Evolutionary conservation across 2,329 filamentous ascomycete genomes (phyloP).

Genomic region (Endoconidiophora polonica): DNA sequence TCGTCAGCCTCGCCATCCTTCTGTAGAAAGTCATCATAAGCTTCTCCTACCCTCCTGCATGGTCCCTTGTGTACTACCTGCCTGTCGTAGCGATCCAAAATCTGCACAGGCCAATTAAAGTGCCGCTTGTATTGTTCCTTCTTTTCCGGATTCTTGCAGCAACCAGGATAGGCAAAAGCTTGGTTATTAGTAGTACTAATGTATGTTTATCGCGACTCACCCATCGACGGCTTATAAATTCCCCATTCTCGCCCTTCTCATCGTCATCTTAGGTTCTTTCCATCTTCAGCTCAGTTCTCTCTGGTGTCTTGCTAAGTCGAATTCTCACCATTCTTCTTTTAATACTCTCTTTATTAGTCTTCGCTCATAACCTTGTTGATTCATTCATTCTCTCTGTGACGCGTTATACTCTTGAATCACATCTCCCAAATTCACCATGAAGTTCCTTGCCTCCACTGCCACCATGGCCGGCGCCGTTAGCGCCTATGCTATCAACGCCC

Average conservation of each 20-base stretch:
- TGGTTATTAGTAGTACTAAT: neutral
- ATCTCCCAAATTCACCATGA: conserved; percentile 4
- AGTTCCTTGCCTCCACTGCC: conserved; percentile 6
- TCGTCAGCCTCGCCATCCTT: too few species aligned
- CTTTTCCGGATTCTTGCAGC: neutral
- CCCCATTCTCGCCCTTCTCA: neutral
- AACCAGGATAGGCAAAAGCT: conserved; percentile 2
- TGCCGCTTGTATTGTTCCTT: conserved; percentile 6
- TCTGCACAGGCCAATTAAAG: conserved; percentile 1
- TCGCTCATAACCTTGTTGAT: neutral
- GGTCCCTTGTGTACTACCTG: neutral
- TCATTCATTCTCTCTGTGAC: neutral
- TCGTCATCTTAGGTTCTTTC: neutral
- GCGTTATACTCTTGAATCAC: neutral
- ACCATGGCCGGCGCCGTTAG: conserved; percentile 10
- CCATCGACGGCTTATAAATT: too few species aligned
- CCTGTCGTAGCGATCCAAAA: neutral
- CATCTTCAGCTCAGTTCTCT: neutral
- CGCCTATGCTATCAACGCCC: conserved; percentile 7
- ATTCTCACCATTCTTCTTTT: neutral
- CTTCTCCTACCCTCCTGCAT: conserved; percentile 8
- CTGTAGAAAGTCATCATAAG: too few species aligned
- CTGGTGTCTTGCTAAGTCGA: neutral
- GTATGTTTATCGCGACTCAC: neutral
- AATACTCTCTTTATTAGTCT: neutral